Percentiles rank a stretch among this genome's conserved stretches.
These are phyloP conservation scores for Naegleria lovaniensis DNA, from an alignment of 208 protist genomes.

Conservation along the genomic window DNA sequence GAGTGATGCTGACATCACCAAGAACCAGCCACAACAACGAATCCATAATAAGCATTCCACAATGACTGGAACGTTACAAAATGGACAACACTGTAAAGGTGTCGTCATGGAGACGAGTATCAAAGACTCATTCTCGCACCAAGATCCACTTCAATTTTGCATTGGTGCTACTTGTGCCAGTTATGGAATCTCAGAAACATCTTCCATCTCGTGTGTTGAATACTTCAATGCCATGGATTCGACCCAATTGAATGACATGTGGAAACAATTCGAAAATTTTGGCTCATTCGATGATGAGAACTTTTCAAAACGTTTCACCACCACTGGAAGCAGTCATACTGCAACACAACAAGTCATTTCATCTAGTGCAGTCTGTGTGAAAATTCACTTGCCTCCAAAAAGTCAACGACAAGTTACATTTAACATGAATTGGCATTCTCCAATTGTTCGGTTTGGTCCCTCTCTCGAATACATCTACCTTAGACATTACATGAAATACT, in stretches of 20 bases:
- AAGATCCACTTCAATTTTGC: background rate
- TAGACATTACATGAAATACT: background rate
- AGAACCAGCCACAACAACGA: no score
- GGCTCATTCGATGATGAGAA: no score
- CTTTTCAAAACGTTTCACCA: no score
- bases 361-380: background rate
- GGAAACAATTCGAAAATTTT: no score
- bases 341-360: no score
- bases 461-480: background rate
- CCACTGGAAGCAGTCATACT: no score
- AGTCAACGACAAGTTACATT: background rate
- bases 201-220: background rate
- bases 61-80: conserved; percentile 20
- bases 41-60: conserved; percentile 32
- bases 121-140: conserved; percentile 16
- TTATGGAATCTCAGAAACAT: no score
- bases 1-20: conserved; percentile 33
- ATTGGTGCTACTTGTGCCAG: background rate
- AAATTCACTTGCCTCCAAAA: background rate
- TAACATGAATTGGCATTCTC: background rate
- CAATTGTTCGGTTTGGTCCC: background rate
- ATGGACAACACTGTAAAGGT: background rate
- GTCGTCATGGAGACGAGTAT: background rate
- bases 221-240: background rate
- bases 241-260: no score